phyloP scores from a whole-genome alignment of 768 basidiomycete species.

The Tulasnella sp. region DNA sequence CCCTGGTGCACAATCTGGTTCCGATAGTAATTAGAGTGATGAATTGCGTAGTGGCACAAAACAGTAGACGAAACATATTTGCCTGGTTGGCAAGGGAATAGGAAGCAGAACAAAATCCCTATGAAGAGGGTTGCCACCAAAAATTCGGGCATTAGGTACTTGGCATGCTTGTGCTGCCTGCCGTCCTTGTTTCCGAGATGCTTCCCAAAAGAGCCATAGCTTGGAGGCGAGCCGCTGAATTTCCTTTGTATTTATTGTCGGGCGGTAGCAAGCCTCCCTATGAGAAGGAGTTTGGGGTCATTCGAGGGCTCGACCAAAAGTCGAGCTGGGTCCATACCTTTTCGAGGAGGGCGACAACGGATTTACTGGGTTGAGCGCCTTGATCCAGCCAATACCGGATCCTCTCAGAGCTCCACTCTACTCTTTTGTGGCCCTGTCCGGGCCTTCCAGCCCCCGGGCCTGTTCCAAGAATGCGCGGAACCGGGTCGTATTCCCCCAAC shows the following conservation, averaged over 20 bases:
- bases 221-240: not conserved
- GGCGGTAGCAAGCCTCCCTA: conserved; percentile 9
- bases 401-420: conserved; percentile 88
- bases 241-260: conserved; percentile 12
- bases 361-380: conserved; percentile 77
- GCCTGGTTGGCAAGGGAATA: not conserved
- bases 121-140: not conserved
- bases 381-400: conserved; percentile 85
- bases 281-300: not conserved
- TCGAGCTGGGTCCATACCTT: conserved; percentile 53
- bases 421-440: conserved; percentile 49
- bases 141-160: not conserved
- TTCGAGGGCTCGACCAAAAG: not conserved
- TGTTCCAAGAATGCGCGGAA: conserved; percentile 31
- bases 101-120: not conserved
- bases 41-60: not conserved
- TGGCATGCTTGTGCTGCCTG: not conserved
- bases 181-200: not conserved
- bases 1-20: not conserved
- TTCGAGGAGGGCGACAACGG: conserved; percentile 71
- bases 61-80: not conserved
- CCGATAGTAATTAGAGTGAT: not conserved
- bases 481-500: conserved; percentile 78
- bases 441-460: not conserved
- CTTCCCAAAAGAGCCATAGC: not conserved